phyloP scores from a whole-genome alignment of 1,284 basidiomycete genomes.

The Puccinia novopanici region DNA sequence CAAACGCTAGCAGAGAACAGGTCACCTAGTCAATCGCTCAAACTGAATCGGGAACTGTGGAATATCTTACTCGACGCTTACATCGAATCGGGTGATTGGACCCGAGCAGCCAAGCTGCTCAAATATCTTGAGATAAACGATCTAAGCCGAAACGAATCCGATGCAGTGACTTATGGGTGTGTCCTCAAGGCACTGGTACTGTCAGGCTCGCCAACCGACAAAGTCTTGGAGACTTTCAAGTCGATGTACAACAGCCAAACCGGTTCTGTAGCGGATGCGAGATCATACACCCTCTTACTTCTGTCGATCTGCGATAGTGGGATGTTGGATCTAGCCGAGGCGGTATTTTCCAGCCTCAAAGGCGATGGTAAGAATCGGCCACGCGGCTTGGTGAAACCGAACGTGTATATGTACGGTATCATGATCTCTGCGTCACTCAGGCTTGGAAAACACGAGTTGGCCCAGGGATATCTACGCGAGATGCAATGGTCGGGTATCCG shows the following conservation, averaged over 20 bases:
- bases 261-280: constrained; percentile 66
- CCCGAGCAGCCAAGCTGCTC: constrained; percentile 71
- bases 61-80: constrained; percentile 79
- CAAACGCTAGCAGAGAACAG: constrained; percentile 64
- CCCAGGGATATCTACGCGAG: constrained; percentile 72
- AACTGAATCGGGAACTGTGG: constrained; percentile 69
- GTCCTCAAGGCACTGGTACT: constrained; percentile 83
- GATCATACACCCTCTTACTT: constrained; percentile 76
- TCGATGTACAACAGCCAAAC: constrained; percentile 62
- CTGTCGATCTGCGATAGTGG: constrained; percentile 80
- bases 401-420: constrained; percentile 73
- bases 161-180: constrained; percentile 67
- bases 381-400: constrained; percentile 54
- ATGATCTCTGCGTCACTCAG: constrained; percentile 78
- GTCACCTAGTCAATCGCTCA: constrained; percentile 60
- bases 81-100: constrained; percentile 78
- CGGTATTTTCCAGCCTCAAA: constrained; percentile 66
- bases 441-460: constrained; percentile 65
- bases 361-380: not conserved
- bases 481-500: constrained; percentile 72
- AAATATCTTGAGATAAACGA: constrained; percentile 67
- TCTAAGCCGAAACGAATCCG: constrained; percentile 55
- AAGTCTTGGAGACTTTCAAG: constrained; percentile 70
- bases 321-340: constrained; percentile 68
- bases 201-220: constrained; percentile 72